These are phyloP conservation scores for Candida suzukii DNA, from an alignment of 805 yeast genomes.

Conservation along the genomic window DNA sequence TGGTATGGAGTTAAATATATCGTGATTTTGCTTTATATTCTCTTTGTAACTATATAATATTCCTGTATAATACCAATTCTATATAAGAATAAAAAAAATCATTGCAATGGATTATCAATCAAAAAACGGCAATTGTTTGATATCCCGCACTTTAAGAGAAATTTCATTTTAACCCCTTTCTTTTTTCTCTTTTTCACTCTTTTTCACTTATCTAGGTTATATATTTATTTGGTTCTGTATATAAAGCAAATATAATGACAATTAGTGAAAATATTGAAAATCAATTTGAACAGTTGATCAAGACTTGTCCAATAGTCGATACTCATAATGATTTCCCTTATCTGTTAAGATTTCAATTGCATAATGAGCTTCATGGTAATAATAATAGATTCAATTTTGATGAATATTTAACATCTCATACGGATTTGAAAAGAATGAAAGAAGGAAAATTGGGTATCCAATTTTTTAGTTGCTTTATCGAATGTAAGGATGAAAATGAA, in stretches of 20 bases:
- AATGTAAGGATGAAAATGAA: constrained; percentile 32
- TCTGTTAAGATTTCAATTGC: constrained; percentile 34
- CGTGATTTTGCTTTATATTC: too few species aligned
- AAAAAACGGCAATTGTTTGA: too few species aligned
- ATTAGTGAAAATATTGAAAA: constrained; percentile 4
- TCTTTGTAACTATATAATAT: too few species aligned
- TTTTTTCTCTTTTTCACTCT: too few species aligned
- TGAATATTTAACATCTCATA: constrained; percentile 29
- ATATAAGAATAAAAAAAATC: too few species aligned
- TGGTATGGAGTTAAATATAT: not conserved
- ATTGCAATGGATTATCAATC: too few species aligned
- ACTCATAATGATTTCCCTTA: constrained; percentile 48
- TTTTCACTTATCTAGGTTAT: too few species aligned
- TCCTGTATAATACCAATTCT: too few species aligned
- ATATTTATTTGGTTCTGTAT: too few species aligned
- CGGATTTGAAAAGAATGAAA: constrained; percentile 32
- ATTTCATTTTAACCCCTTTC: too few species aligned
- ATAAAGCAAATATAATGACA: constrained; percentile 3
- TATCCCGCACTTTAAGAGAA: too few species aligned
- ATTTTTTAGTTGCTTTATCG: constrained; percentile 39
- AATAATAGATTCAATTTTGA: constrained; percentile 30
- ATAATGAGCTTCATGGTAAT: constrained; percentile 30
- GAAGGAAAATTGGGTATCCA: constrained; percentile 39
- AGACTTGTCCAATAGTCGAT: constrained; percentile 34
- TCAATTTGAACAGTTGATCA: not conserved